Evolutionary conservation across 345 rosid genomes (phyloP), one percentile per base, ranked within the genome.

Genomic region (Gossypium thurberi): DNA sequence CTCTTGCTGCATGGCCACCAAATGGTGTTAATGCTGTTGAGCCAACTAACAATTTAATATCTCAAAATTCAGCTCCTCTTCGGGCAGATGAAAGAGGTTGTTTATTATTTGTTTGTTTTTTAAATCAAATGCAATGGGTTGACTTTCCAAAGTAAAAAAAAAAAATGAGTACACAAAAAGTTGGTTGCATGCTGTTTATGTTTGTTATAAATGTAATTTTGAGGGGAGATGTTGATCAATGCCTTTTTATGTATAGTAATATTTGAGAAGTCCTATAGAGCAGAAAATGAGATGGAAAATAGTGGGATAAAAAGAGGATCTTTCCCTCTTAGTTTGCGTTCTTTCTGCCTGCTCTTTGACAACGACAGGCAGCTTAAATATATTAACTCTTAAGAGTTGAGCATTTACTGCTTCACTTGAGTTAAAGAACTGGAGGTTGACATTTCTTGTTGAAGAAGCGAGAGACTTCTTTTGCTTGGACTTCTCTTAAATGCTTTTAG

Each of bases 1-100:
- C 93, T 74, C 81, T 58, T 69, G 97, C 97, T 66, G 99, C 98
- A 10, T 95, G 98, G 99, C 80, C 86, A 1, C 71, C 50, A 53
- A 79, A 80, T 73, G 82, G 76, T 69, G 76, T 12, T 72, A 78
- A 68, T 80, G 60, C 62, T 81, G 66, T 55, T 69, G 81, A 75
- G 77, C 85, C 74, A 23, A 76, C 81, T n/a, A 46, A 79, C 77
- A 76, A 74, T 74, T 81, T 82, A 60, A 57, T 72, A 33, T 53
- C 80, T 26, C 85, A 71, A 67, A 60, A 57, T 85, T 82, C 76
- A 74, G 69, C 73, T 72, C 78, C 75, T 56, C 55, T 69, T 67
- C 84, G 46, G 65, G 65, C 77, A 60, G 80, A 73, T 79, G 84
- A 71, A 68, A 86, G 59, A 86, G 97, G 93, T 89, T 71, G 18